These are phyloP conservation scores for Coix lacrymajobi DNA, from an alignment of 176 grass and related monocot genomes.

Conservation along the genomic window DNA sequence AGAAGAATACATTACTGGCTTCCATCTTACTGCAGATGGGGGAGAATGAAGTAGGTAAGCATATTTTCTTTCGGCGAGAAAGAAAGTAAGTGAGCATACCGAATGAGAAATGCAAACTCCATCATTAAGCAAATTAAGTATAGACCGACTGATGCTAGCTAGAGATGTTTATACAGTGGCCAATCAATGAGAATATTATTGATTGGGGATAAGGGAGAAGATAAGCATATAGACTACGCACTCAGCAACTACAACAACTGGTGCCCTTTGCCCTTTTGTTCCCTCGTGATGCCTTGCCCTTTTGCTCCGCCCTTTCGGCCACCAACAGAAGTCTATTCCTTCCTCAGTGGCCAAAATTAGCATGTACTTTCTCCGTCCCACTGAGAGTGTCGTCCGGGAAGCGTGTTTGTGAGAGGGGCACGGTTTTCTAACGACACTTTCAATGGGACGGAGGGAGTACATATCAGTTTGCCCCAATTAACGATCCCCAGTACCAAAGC, in stretches of 20 bases:
- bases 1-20: too few species aligned
- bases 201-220: not conserved
- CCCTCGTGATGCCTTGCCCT: not conserved
- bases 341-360: not conserved
- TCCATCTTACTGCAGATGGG: too few species aligned
- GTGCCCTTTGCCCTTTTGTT: not conserved
- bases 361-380: too few species aligned
- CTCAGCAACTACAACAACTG: not conserved
- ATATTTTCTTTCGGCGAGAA: too few species aligned
- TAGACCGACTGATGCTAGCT: not conserved
- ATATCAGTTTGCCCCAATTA: not conserved
- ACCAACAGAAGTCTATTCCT: not conserved
- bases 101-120: not conserved
- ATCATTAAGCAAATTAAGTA: not conserved
- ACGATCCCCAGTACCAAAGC: not conserved
- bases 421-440: too few species aligned
- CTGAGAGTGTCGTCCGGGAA: too few species aligned
- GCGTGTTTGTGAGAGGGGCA: too few species aligned
- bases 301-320: not conserved
- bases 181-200: not conserved
- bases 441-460: too few species aligned
- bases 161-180: not conserved
- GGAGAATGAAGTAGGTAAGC: not conserved
- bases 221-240: not conserved
- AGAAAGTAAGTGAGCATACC: not conserved